Evolutionary conservation across 345 rosid genomes (phyloP), one percentile per base, ranked within the genome.

Genomic region (Fremontodendron californicum): DNA sequence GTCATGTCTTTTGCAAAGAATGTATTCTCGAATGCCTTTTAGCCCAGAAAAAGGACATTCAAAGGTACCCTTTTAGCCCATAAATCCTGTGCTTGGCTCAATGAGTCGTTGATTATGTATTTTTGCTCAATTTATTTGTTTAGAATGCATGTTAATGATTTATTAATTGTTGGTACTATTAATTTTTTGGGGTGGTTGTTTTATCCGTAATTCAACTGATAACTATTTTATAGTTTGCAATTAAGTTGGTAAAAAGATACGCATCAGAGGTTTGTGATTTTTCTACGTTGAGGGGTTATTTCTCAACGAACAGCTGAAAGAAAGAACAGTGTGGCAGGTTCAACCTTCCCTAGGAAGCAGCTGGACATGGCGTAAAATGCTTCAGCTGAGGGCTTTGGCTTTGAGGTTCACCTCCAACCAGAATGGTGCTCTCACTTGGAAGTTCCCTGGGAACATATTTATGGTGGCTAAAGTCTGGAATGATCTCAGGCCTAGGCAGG

Each of bases 1-100:
- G 99, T 9, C 99, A 93, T 77, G 92, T 92, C 65, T 93, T 88
- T 62, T 93, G 99, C 68, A 96, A 86, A 75, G 98, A 96, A 63
- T 93, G 99, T 82, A 93, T 93, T 71, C 91, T 93, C 79, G 91
- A 92, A 79, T 96, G 97, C 82, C 88, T 96, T 71, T 78, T 96
- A 5, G 80, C 95, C 43, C 99, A 96, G 89, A 96, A 91, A 80
- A 96, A 96, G 79, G 98, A 92, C 77, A 94, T 91, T 23, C 93
- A 87, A 45, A 88, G 98, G 97, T 90, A 76, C 4, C 11, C n/a
- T 9, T 54, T 52, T 66, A 6, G 21, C 9, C 2, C 71, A 19
- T 6, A 3, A n/a, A n/a, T n/a, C 9, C 9, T 13, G 31, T 69
- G 39, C 46, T 69, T 29, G 39, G 15, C 25, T 16, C 13, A 9